Conservation (phyloP, 2,329 filamentous ascomycete genomes). For the Cladosporium phlei region DNA sequence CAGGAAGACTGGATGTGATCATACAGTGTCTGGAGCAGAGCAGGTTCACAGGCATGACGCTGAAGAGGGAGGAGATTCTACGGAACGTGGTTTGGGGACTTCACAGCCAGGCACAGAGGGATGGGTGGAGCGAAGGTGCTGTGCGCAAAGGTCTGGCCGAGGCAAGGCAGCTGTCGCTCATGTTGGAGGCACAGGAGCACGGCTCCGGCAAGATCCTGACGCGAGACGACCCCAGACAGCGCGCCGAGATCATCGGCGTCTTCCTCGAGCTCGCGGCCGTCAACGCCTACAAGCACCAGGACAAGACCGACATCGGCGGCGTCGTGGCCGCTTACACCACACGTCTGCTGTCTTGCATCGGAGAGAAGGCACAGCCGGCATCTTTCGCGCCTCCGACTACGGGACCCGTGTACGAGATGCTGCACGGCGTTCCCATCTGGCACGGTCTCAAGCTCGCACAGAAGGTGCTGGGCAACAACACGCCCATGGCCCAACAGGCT, state of each 20-base stretch:
- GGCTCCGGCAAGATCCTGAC: constrained; percentile 21
- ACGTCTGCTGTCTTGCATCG: constrained; percentile 33
- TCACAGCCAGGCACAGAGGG: constrained; percentile 30
- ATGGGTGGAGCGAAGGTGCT: constrained; percentile 35
- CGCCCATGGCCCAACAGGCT: constrained; percentile 22
- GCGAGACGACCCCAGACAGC: constrained; percentile 29
- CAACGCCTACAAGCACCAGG: constrained; percentile 33
- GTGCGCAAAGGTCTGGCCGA: constrained; percentile 36
- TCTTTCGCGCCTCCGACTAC: constrained; percentile 8
- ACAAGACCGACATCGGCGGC: constrained; percentile 32
- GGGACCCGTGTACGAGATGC: constrained; percentile 22
- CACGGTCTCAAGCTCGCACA: constrained; percentile 42
- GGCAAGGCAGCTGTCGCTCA: constrained; percentile 35
- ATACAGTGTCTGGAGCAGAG: constrained; percentile 30
- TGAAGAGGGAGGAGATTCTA: constrained; percentile 31
- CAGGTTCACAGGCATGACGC: constrained; percentile 31
- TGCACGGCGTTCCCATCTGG: constrained; percentile 36
- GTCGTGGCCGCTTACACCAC: constrained; percentile 38
- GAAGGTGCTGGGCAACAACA: constrained; percentile 37
- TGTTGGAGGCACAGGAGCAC: constrained; percentile 41
- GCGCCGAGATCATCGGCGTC: constrained; percentile 38
- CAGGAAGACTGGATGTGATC: constrained; percentile 28
- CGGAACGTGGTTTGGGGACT: constrained; percentile 33
- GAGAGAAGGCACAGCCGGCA: constrained; percentile 10
- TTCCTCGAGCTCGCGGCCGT: constrained; percentile 42